A percentile compares a stretch with the other conserved stretches of the same genome.
Conservation (phyloP, 805 yeast genomes). For the Kuraishia cidri region DNA sequence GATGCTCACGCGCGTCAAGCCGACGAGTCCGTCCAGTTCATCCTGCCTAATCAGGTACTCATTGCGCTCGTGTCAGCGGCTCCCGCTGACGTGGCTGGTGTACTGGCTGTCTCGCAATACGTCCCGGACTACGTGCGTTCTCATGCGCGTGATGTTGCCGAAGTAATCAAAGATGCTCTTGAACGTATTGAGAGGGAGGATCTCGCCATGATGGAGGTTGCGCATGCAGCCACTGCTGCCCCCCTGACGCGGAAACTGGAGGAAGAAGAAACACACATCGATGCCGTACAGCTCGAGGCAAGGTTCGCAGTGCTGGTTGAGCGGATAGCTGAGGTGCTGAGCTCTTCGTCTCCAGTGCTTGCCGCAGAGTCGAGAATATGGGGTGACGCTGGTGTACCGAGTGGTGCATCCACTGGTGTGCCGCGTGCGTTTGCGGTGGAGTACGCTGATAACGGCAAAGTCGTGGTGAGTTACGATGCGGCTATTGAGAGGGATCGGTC, state of each 20-base stretch:
- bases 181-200: conserved; percentile 25
- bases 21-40: conserved; percentile 79
- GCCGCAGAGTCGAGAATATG: too few species aligned
- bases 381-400: too few species aligned
- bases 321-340: not conserved
- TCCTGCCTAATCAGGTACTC: conserved; percentile 77
- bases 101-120: conserved; percentile 35
- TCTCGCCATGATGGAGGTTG: conserved; percentile 7
- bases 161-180: conserved; percentile 37
- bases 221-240: not conserved
- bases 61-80: conserved; percentile 39
- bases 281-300: not conserved
- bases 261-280: not conserved
- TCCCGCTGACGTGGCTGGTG: conserved; percentile 53
- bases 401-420: too few species aligned
- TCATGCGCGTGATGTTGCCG: conserved; percentile 43
- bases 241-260: not conserved
- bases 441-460: too few species aligned
- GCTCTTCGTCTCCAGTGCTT: not conserved
- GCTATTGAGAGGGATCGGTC: too few species aligned
- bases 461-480: too few species aligned
- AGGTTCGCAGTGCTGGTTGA: not conserved
- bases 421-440: too few species aligned
- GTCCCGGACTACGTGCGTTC: conserved; percentile 33
- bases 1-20: conserved; percentile 62